Evolutionary conservation across 768 basidiomycete genomes (phyloP), one percentile per base, ranked within the genome.

Genomic region (Boletales sp.): DNA sequence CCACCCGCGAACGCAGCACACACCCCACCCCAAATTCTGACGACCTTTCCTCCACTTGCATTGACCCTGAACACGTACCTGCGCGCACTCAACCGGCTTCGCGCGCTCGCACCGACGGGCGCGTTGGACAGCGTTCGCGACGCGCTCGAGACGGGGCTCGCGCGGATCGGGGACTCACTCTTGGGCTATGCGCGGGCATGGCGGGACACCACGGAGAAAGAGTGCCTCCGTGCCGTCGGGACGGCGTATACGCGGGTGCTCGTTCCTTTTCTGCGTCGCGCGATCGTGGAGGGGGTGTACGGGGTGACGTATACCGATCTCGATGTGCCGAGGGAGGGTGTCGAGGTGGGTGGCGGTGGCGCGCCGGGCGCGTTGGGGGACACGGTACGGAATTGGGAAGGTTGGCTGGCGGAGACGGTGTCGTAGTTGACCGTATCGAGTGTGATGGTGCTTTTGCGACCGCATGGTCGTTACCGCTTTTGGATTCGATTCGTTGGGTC

Each of bases 11-110:
- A 64, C 25, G 70, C 76, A 13, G 70, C 79, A 8, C 83, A 90
- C 58, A 73, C 82, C 12, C 88, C 90, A 0, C 90, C 92, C 0
- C 78, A 83, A 28, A 69, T 83, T 39, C 72, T 94, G 34, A 77
- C 84, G 0, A 76, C 84, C 2, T 92, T 86, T 59, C 84, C 89
- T 3, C 85, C 87, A 0, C 72, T 95, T 2, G 93, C 90, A 2
- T 68, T 75, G 36, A 77, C 81, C 51, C 77, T 84, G 37, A 96
- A 97, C 60, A 77, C 82, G 4, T 68, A 92, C 19, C 72, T 94
- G 4, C 75, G 80, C 6, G 75, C 85, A 2, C 70, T 97, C 39
- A 97, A 97, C 65, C 77, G 83, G 3, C 72, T 97, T 18, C 85
- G 94, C 4, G 74, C 92, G 11, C 79, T 95, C 12, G 87, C 88